phyloP scores from a whole-genome alignment of 345 rosid species.

The Hypericum perforatum region DNA sequence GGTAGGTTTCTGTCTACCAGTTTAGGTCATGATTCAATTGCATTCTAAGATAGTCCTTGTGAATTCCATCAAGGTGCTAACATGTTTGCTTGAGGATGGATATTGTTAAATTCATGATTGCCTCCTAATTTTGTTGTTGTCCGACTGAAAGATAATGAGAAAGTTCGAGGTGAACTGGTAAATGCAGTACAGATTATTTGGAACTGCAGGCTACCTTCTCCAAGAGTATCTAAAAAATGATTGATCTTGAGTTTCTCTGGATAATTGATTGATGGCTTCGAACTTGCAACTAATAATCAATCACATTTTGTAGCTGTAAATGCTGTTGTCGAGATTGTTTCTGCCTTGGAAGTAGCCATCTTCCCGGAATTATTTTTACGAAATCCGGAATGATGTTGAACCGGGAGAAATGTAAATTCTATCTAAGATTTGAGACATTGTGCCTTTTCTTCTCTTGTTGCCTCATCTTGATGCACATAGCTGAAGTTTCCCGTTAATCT shows the following conservation, averaged over 20 bases:
- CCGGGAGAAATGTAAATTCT: conserved; percentile 63
- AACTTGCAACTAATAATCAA: conserved; percentile 3
- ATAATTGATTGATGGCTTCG: not conserved
- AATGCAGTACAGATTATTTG: conserved; percentile 78
- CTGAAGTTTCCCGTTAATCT: conserved; percentile 3
- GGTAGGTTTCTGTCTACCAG: not conserved
- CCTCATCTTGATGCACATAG: not conserved
- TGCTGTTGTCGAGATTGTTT: conserved; percentile 60
- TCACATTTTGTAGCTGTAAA: conserved; percentile 76
- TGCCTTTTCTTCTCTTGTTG: not conserved
- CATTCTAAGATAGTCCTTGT: too few relatives aligned
- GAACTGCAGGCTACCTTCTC: conserved; percentile 86
- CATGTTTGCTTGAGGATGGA: too few relatives aligned
- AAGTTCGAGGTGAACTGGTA: conserved; percentile 47
- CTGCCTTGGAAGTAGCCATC: conserved; percentile 52
- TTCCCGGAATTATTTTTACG: conserved; percentile 76
- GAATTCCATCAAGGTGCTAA: too few relatives aligned
- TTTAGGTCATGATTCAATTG: too few relatives aligned
- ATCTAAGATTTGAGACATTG: not conserved
- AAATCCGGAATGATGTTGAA: conserved; percentile 78
- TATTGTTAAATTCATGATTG: too few relatives aligned
- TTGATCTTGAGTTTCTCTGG: not conserved
- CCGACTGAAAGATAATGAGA: conserved; percentile 77
- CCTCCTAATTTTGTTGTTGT: not conserved
- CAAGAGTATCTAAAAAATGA: conserved; percentile 48